Evolutionary conservation across 495 filamentous ascomycete species (phyloP), one percentile per base, ranked within the genome.

Genomic region (Xylaria cubensis): DNA sequence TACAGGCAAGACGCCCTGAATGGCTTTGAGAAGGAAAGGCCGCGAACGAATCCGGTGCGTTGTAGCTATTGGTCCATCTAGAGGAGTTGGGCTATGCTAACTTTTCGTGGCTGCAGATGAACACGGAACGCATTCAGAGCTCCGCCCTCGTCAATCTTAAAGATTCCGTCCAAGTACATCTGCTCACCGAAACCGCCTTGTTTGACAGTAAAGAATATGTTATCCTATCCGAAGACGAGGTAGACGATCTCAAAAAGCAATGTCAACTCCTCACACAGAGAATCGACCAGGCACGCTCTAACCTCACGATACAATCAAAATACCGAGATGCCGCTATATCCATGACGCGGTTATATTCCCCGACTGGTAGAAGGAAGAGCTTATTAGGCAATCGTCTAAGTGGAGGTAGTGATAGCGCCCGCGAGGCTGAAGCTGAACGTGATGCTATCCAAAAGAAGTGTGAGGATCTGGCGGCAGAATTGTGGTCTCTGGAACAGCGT

Each of bases 121-220:
- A 84, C 70, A 63, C 76, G 55, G 79, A 65, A 58, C 82, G 76
- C 42, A 74, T 80, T 34, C 82, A 82, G 69, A 84, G 83, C 74
- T 80, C 82, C 36, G 73, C 80, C 41, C 74, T 83, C 17, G 82
- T 88, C 70, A 82, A 89, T 66, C 75, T 88, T 10, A 84, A 85
- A 42, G 87, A 89, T 74, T 82, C 86, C 26, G 86, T 89, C 46
- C 87, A 89, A 72, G 79, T 97, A 81, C 97, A 98, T 80, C 84
- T 99, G 19, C 86, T 99, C 67, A 95, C 95, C 73, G 95, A 98
- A 82, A 98, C 94, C 36, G 96, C 96, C 12, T 89, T 98, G 72
- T 88, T 89, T 53, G 96, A 99, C 80, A 95, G 93, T 80, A 89
- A 89, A 75, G 82, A 89, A 70, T 98, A 89, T 79, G 92, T 96